Evolutionary conservation across 148 eudicot species (phyloP).

Genomic region (Persicaria tinctoria): DNA sequence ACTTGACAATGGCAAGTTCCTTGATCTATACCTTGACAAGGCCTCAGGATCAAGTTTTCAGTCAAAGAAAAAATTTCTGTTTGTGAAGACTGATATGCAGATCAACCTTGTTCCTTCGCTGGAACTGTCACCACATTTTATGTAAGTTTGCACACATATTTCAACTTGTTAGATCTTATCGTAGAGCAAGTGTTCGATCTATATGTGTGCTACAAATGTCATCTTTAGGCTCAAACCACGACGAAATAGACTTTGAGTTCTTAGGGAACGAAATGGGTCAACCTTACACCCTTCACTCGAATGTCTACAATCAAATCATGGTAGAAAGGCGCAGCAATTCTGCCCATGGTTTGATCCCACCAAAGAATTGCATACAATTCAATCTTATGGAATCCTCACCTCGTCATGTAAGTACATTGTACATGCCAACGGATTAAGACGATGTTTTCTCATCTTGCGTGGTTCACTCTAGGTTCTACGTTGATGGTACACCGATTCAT

Average conservation of each 20-base stretch:
- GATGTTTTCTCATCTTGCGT: background rate
- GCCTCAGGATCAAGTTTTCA: background rate
- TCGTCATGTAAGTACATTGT: background rate
- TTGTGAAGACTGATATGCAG: background rate
- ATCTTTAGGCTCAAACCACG: background rate
- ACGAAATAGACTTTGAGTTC: background rate
- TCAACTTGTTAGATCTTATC: background rate
- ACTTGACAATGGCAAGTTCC: background rate
- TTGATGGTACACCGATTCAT: slow-evolving; percentile 20
- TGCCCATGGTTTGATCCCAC: background rate
- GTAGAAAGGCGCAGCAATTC: background rate
- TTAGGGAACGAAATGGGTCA: background rate
- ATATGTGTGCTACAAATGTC: background rate
- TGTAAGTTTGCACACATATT: background rate
- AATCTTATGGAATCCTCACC: slow-evolving; percentile 5
- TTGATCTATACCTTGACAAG: background rate
- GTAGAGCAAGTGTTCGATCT: background rate
- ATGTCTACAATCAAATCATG: background rate
- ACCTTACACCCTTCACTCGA: background rate
- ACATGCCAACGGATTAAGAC: no score
- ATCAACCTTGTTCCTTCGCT: slow-evolving; percentile 14
- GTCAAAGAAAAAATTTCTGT: background rate
- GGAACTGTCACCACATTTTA: background rate
- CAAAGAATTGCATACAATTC: background rate
- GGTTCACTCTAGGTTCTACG: slow-evolving; percentile 6